Evolutionary conservation across 139 green algal genomes (phyloP).

Genomic region (Nannochloris sp.): DNA sequence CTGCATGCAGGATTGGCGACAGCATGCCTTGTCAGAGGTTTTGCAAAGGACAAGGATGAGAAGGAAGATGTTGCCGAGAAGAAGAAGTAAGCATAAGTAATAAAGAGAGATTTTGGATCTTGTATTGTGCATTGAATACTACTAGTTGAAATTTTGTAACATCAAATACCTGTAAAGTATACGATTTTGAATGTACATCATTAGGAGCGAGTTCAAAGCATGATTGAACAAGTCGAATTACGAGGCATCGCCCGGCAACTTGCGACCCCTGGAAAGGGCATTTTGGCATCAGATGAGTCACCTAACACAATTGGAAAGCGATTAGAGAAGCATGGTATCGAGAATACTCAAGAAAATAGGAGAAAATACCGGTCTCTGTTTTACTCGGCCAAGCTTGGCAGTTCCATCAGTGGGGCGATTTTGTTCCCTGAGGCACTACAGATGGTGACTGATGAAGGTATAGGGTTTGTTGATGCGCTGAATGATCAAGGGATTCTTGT

Average conservation of each 20-base stretch:
- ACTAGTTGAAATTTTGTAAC: too few species aligned
- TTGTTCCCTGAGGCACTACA: slow-evolving; percentile 90
- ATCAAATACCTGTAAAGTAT: not conserved
- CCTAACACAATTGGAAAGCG: slow-evolving; percentile 76
- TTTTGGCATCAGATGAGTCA: slow-evolving; percentile 73
- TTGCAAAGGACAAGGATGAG: not conserved
- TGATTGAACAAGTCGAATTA: not conserved
- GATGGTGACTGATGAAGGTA: slow-evolving; percentile 48
- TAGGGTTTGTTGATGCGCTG: slow-evolving; percentile 63
- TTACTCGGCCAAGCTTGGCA: slow-evolving; percentile 48
- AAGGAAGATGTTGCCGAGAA: too few species aligned
- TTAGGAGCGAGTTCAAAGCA: too few species aligned
- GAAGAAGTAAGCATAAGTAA: too few species aligned
- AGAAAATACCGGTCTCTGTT: slow-evolving; percentile 61
- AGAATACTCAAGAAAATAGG: slow-evolving; percentile 49
- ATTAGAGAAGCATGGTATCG: slow-evolving; percentile 36
- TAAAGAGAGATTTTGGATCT: too few species aligned
- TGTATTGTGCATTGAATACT: too few species aligned
- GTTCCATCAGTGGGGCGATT: slow-evolving; percentile 67
- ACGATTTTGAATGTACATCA: not conserved
- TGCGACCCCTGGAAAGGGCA: slow-evolving; percentile 51
- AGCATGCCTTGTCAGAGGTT: not conserved
- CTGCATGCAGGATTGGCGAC: too few species aligned
- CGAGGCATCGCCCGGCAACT: slow-evolving; percentile 6
- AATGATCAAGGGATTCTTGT: slow-evolving; percentile 50